These are phyloP conservation scores for Aspergillus funiculosus DNA, from an alignment of 495 filamentous ascomycete genomes.

Conservation along the genomic window DNA sequence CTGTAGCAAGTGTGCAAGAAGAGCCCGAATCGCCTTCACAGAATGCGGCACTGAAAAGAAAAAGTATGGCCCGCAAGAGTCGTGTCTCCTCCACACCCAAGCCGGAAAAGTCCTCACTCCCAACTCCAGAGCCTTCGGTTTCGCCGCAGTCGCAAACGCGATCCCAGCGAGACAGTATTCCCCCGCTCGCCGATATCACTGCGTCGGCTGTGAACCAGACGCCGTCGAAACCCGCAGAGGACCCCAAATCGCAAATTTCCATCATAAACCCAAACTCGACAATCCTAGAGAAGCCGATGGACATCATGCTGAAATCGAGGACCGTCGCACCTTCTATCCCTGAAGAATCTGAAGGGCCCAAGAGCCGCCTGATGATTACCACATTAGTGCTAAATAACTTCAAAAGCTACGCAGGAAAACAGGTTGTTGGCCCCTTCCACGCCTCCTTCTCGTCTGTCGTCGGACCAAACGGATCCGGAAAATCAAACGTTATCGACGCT, in stretches of 20 bases:
- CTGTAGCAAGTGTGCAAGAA: slow-evolving; percentile 35
- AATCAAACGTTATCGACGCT: slow-evolving; percentile 98
- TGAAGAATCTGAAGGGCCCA: slow-evolving; percentile 66
- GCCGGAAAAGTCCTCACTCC: slow-evolving; percentile 45
- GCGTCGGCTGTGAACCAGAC: slow-evolving; percentile 59
- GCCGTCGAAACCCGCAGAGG: slow-evolving; percentile 36
- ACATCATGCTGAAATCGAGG: slow-evolving; percentile 86
- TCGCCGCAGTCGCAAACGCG: slow-evolving; percentile 50
- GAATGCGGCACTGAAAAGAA: slow-evolving; percentile 58
- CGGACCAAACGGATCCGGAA: slow-evolving; percentile 94
- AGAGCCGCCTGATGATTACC: slow-evolving; percentile 82
- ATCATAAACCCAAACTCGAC: slow-evolving; percentile 69
- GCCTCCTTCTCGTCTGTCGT: slow-evolving; percentile 98
- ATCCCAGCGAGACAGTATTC: slow-evolving; percentile 45
- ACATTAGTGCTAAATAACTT: slow-evolving; percentile 89
- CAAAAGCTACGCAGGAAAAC: slow-evolving; percentile 94
- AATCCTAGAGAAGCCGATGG: slow-evolving; percentile 81
- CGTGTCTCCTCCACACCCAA: slow-evolving; percentile 43
- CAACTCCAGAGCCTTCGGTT: slow-evolving; percentile 53
- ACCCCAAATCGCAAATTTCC: slow-evolving; percentile 46
- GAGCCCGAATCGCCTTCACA: slow-evolving; percentile 61
- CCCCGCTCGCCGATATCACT: slow-evolving; percentile 74
- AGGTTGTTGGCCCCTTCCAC: slow-evolving; percentile 96
- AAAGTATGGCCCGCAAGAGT: slow-evolving; percentile 57
- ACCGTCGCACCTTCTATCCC: slow-evolving; percentile 57